Evolutionary conservation across 2,329 filamentous ascomycete species (phyloP), one percentile per base, ranked within the genome.

Genomic region (Zasmidium citrigriseum): DNA sequence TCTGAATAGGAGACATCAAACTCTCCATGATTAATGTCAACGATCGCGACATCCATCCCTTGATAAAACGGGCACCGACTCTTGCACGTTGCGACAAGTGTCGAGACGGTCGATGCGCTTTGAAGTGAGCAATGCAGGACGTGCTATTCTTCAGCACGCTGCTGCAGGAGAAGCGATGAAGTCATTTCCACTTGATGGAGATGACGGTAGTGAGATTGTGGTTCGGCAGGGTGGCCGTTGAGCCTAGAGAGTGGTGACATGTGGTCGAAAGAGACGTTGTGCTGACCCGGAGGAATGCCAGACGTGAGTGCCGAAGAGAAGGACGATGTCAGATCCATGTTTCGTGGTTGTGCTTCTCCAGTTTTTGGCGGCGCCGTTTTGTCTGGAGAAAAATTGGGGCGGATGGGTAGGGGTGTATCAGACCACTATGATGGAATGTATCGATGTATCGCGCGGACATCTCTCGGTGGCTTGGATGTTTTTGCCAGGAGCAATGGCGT

Each of bases 121-220:
- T 4, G 14, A 16, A 7, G 18, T 9, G 14, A 16, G 12, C 5
- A 4, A 41, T 16, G 34, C 34, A 41, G 14, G 7, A 9, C 14
- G 34, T 41, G 22, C 20, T n/a, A 52, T 52, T 22, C 20, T 38
- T 21, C 21, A 16, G 10, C 3, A 22, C 18, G n/a, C 34, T 52
- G 5, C 50, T 52, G 50, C 50, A 52, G 34, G 50, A 22, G 23
- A 24, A 2, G 14, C 34, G 50, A 22, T 45, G 12, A 52, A 22
- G 27, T 52, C 29, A 52, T 52, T 21, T 52, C 50, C 50, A 45
- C 50, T 45, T n/a, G 34, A n/a, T n/a, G 34, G 16, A 34, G 5
- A 41, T 41, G 7, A n/a, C n/a, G n/a, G n/a, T n/a, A n/a, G n/a
- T 20, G n/a, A 23, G 34, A 44, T 45, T n/a, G 44, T 41, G 34